Evolutionary conservation across 495 filamentous ascomycete species (phyloP), one percentile per base, ranked within the genome.

Genomic region (Paragyromitra xinjiangensis): DNA sequence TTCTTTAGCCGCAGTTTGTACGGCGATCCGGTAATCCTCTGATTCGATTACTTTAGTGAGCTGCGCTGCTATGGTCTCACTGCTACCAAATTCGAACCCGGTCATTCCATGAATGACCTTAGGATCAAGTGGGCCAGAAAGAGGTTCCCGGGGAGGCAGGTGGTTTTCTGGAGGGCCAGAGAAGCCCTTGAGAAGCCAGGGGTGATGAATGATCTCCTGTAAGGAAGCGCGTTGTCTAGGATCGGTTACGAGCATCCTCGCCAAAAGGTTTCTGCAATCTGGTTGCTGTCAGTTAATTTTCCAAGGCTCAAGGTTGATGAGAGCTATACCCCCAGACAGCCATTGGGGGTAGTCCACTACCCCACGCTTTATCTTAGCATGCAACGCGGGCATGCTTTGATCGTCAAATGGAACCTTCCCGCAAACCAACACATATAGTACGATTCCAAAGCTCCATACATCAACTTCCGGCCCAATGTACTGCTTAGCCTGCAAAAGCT

Each of bases 381-480:
- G 95, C 61, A 99, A 86, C 75, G 97, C 94, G 34, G 94, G 95
- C 95, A 99, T 99, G 85, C 94, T 97, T 84, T 99, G 95, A 80
- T 99, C 95, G 82, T 99, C 95, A 82, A 99, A 99, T 2, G 95
- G 95, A 4, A 99, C 95, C 83, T 98, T 99, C 8, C 95, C 95
- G 83, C 95, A 99, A 9, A 98, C 95, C 63, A 99, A 84, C 64
- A 99, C 95, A 79, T 98, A 99, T 24, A 99, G 86, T n/a, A 99
- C 95, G 81, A 99, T 97, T 3, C 95, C 95, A 85, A 99, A 98
- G 84, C 96, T 98, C 95, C 95, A 99, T 0, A 98, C 89, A 82
- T 99, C 95, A 14, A 99, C 95, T 82, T 99, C 95, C 0, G 95
- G 95, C 0, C 95, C 95, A 4, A 93, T 95, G 78, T 99, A 99